Evolutionary conservation across 2,329 filamentous ascomycete species (phyloP), one percentile per base, ranked within the genome.

Genomic region (Sclerotinia subarctica): DNA sequence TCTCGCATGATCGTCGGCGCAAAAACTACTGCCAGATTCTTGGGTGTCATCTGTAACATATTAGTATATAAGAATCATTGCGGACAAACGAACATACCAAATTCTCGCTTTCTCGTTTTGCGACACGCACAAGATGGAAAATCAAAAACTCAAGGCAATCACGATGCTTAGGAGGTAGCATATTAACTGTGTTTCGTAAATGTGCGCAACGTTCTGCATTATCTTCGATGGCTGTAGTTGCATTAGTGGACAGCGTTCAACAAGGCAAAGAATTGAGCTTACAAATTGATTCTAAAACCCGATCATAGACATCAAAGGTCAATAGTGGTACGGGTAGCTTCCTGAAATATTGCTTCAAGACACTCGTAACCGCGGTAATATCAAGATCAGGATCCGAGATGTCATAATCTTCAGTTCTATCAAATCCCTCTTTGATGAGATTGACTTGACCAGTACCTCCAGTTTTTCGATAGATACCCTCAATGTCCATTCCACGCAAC

Each of bases 381-480:
- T 99, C 95, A 66, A 98, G 85, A 73, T 93, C 91, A 0, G 93
- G 92, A 75, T 98, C 95, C 3, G 93, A 96, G 68, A 99, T 96
- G 77, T 98, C 94, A 77, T 88, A 95, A 76, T 94, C 92, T 72
- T 91, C 86, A 69, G 87, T 90, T 78, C 89, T 90, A 78, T 97
- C 94, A 77, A 99, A 98, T 17, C 94, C 93, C 73, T 94, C 91
- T 76, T 94, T 92, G 74, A 99, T 92, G 75, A 87, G 84, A 78
- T 96, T 96, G 77, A 97, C 91, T 78, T 96, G 93, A 11, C 92
- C 93, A 75, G 91, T 93, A 73, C 94, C 95, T 68, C 95, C 95
- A 63, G 94, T 97, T 84, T 99, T 99, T 76, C 95, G 89, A 81
- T 99, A 99, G 74, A 99, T 96, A 71, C 95, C 95, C 81, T 98